phyloP scores from a whole-genome alignment of 2,329 filamentous ascomycete genomes.

The Ustilaginoidea virens region DNA sequence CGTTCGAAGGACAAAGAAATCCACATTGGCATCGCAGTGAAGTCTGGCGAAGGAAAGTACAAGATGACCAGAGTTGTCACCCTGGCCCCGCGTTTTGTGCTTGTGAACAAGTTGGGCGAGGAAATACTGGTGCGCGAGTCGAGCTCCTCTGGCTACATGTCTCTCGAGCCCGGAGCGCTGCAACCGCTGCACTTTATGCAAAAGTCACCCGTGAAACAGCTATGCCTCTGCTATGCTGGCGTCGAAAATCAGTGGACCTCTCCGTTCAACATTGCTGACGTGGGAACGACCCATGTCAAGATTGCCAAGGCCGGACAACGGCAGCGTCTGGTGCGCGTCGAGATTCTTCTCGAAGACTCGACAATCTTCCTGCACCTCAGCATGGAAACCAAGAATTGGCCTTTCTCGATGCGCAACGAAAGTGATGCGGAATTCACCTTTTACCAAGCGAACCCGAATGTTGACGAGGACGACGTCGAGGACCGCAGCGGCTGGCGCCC shows the following conservation, averaged over 20 bases:
- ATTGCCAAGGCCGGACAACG: slow-evolving; percentile 80
- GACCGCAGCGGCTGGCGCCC: slow-evolving; percentile 83
- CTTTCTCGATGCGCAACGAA: slow-evolving; percentile 96
- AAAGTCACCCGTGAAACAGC: slow-evolving; percentile 67
- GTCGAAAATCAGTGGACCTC: slow-evolving; percentile 97
- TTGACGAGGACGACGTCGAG: slow-evolving; percentile 77
- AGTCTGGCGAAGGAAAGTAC: slow-evolving; percentile 91
- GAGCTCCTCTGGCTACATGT: slow-evolving; percentile 73
- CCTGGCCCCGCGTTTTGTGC: slow-evolving; percentile 77
- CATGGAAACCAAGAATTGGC: slow-evolving; percentile 89
- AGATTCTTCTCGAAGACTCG: slow-evolving; percentile 81
- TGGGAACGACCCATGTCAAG: slow-evolving; percentile 87
- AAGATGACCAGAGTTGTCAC: slow-evolving; percentile 94
- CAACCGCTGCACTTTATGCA: slow-evolving; percentile 83
- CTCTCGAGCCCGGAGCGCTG: slow-evolving; percentile 61
- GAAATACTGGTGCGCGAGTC: slow-evolving; percentile 83
- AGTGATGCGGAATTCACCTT: slow-evolving; percentile 95
- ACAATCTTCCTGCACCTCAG: slow-evolving; percentile 88
- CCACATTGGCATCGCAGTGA: slow-evolving; percentile 76
- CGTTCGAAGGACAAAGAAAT: slow-evolving; percentile 61
- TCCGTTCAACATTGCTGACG: slow-evolving; percentile 91
- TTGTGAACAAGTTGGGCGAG: slow-evolving; percentile 85
- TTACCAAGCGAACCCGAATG: slow-evolving; percentile 83
- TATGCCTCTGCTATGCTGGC: slow-evolving; percentile 84
- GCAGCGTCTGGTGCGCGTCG: slow-evolving; percentile 73